phyloP scores from a whole-genome alignment of 2,329 filamentous ascomycete genomes.

The Penicillium sp. region DNA sequence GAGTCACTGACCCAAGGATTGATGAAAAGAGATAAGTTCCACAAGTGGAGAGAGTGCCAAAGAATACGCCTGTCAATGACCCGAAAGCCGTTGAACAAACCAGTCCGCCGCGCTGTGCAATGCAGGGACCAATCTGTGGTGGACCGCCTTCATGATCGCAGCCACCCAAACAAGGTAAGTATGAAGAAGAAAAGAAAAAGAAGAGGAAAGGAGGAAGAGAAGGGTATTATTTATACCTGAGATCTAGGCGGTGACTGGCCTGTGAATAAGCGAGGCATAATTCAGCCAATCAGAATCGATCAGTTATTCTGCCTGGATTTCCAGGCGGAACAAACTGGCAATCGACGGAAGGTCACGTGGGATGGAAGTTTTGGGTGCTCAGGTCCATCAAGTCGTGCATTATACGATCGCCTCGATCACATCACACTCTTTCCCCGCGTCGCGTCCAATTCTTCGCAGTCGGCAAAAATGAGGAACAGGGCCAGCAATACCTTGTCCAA shows the following conservation, averaged over 20 bases:
- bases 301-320: constrained; percentile 6
- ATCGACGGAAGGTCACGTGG: constrained; percentile 26
- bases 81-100: constrained; percentile 49
- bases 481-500: constrained; percentile 43
- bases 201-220: constrained; percentile 24
- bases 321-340: constrained; percentile 5
- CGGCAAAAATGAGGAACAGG: constrained; percentile 47
- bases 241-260: background rate
- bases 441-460: constrained; percentile 13
- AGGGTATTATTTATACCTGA: constrained; percentile 32
- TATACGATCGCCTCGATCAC: background rate
- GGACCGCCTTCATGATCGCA: constrained; percentile 48
- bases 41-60: constrained; percentile 36
- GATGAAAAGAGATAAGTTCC: constrained; percentile 36
- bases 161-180: constrained; percentile 53
- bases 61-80: constrained; percentile 43
- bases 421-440: constrained; percentile 8
- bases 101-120: constrained; percentile 59
- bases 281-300: constrained; percentile 14
- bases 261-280: constrained; percentile 27
- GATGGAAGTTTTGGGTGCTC: constrained; percentile 33
- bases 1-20: constrained; percentile 29
- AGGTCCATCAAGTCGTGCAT: background rate
- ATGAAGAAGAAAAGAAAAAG: constrained; percentile 49
- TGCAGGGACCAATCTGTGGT: constrained; percentile 54